phyloP scores from a whole-genome alignment of 1,284 basidiomycete species.

The Chalciporus sp. region DNA sequence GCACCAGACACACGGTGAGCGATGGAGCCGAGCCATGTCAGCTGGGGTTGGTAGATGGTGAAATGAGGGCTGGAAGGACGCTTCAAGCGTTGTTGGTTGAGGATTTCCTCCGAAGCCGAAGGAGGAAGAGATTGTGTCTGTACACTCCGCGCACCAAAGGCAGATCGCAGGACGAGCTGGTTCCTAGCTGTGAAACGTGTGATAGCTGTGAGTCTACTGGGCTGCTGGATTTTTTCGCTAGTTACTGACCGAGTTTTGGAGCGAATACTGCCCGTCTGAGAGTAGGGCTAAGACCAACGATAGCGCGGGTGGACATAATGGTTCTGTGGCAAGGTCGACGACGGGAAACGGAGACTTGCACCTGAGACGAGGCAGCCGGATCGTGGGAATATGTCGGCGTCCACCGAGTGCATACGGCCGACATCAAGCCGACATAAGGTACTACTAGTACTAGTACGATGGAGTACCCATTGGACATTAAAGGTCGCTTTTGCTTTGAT shows the following conservation, averaged over 20 bases:
- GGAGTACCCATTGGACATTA: not conserved
- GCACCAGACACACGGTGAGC: conserved; percentile 84
- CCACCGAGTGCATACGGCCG: not conserved
- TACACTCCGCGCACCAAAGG: conserved; percentile 49
- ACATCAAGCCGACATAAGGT: no score
- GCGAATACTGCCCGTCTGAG: conserved; percentile 53
- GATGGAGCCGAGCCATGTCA: conserved; percentile 89
- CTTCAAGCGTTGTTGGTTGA: conserved; percentile 85
- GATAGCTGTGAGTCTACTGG: not conserved
- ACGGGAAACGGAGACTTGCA: not conserved
- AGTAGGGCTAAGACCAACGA: conserved; percentile 57
- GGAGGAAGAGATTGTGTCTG: conserved; percentile 68
- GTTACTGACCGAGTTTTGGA: conserved; percentile 47
- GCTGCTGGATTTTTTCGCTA: fast-evolving
- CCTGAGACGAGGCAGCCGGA: conserved; percentile 3
- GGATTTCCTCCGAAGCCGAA: conserved; percentile 61
- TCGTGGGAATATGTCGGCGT: conserved; percentile 25
- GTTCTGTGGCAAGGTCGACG: conserved; percentile 23
- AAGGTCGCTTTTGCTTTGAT: not conserved
- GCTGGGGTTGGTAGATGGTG: conserved; percentile 95
- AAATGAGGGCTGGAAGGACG: conserved; percentile 93
- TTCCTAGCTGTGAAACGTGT: conserved; percentile 41
- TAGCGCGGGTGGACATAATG: conserved; percentile 50
- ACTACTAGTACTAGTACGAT: no score
- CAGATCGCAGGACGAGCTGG: conserved; percentile 45